A percentile compares a stretch with the other conserved stretches of the same genome.
Evolutionary conservation across 331 rosid species (phyloP).

Genomic region (Erythrophleum ivorense): DNA sequence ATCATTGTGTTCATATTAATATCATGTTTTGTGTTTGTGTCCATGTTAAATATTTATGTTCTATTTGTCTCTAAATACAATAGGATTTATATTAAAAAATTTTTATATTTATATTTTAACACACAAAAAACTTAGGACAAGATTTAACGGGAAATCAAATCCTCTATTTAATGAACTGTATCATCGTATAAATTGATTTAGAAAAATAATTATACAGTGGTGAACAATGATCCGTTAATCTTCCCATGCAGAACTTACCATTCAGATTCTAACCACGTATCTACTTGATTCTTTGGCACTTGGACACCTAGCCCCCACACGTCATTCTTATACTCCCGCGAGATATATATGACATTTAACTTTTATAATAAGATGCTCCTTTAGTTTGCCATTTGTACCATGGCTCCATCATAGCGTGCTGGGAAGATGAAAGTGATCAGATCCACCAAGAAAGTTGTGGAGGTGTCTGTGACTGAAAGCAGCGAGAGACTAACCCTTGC

Average conservation of each 20-base stretch:
- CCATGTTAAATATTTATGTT: neutral
- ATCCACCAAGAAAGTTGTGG: constrained; percentile 54
- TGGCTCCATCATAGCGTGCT: constrained; percentile 61
- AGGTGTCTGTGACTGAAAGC: constrained; percentile 44
- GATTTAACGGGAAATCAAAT: neutral
- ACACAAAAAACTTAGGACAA: neutral
- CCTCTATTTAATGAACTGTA: neutral
- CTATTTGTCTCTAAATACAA: neutral
- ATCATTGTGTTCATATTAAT: too few species aligned
- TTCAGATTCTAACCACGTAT: constrained; percentile 59
- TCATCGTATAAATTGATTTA: neutral
- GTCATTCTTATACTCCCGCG: constrained; percentile 37
- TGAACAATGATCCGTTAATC: constrained; percentile 17
- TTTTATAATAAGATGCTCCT: neutral
- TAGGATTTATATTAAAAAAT: neutral
- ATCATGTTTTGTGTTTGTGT: too few species aligned
- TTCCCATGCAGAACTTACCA: constrained; percentile 26
- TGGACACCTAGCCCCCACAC: constrained; percentile 53
- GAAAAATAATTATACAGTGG: neutral
- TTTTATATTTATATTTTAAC: neutral
- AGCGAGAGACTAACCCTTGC: constrained; percentile 30
- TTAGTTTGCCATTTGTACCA: constrained; percentile 5
- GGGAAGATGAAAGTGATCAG: constrained; percentile 39
- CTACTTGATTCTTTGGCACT: neutral
- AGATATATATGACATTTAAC: too few species aligned